Conservation (phyloP, 352 stramenopile species). For the Discostella stelligera region DNA sequence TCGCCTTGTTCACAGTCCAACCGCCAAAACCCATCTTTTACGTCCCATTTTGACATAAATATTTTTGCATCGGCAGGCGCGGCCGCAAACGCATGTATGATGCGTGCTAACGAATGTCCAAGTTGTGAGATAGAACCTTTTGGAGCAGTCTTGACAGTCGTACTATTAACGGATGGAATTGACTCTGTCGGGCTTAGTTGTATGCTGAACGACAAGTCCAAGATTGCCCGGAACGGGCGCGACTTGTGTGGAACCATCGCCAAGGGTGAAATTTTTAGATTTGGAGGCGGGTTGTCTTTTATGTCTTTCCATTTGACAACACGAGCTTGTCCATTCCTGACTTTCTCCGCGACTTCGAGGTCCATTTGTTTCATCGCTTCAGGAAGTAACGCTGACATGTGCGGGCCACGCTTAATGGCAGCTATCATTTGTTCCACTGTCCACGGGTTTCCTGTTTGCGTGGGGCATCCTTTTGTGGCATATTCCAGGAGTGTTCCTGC, state of each 20-base stretch:
- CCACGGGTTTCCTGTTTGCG: constrained; percentile 6
- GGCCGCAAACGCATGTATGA: constrained; percentile 12
- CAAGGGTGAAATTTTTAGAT: constrained; percentile 28
- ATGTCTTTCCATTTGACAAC: constrained; percentile 23
- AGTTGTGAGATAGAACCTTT: constrained; percentile 12
- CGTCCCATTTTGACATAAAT: constrained; percentile 28
- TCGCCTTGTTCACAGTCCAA: constrained; percentile 9
- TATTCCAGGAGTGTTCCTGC: constrained; percentile 12
- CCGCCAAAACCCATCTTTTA: constrained; percentile 37
- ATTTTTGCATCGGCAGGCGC: not conserved
- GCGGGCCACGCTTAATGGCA: not conserved
- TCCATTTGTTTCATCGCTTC: not conserved
- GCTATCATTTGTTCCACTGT: constrained; percentile 9
- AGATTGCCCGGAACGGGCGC: constrained; percentile 11
- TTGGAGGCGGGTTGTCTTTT: constrained; percentile 18
- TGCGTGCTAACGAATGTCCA: not conserved
- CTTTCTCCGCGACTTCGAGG: constrained; percentile 7
- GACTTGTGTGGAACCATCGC: constrained; percentile 41
- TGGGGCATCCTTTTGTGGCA: constrained; percentile 17
- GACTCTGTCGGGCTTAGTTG: not conserved
- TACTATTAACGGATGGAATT: not conserved
- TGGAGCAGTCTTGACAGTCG: not conserved
- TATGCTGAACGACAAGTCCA: constrained; percentile 30
- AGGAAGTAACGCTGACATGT: not conserved
- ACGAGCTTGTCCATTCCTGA: not conserved